Percentiles rank a stretch among this genome's conserved stretches.
Conservation (phyloP, 2,329 filamentous ascomycete genomes). For the Phialocephala subalpina region DNA sequence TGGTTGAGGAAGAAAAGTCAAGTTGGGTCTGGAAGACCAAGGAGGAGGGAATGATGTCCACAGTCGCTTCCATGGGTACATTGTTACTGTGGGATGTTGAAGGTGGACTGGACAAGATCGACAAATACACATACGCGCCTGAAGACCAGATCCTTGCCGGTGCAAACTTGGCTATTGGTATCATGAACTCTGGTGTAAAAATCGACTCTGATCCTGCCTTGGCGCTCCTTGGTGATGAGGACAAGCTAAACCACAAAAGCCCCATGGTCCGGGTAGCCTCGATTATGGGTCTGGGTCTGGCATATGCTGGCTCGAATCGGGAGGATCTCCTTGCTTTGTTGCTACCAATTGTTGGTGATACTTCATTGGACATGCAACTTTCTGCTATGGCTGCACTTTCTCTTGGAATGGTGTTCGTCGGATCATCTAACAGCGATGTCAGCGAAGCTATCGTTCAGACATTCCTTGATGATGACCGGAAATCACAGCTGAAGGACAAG, state of each 20-base stretch:
- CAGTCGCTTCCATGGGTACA: constrained; percentile 91
- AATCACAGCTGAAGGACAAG: constrained; percentile 92
- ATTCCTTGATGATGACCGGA: constrained; percentile 90
- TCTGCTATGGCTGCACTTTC: constrained; percentile 95
- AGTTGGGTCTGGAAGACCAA: constrained; percentile 99
- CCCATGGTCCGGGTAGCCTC: constrained; percentile 80
- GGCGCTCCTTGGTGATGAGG: constrained; percentile 81
- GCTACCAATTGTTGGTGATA: constrained; percentile 86
- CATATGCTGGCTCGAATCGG: constrained; percentile 94
- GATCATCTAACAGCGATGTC: constrained; percentile 89
- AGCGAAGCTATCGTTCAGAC: constrained; percentile 93
- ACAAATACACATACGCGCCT: constrained; percentile 87
- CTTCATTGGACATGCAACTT: constrained; percentile 88
- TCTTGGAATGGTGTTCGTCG: constrained; percentile 90
- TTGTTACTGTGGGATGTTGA: constrained; percentile 95
- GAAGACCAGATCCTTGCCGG: constrained; percentile 91
- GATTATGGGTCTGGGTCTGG: constrained; percentile 95
- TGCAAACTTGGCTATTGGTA: constrained; percentile 90
- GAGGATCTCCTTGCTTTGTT: constrained; percentile 86
- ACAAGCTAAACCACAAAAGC: constrained; percentile 82
- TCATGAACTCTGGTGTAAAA: constrained; percentile 92
- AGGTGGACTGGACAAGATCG: constrained; percentile 89
- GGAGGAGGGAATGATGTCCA: constrained; percentile 96
- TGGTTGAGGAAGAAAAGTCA: constrained; percentile 86
- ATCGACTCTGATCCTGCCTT: constrained; percentile 90